Percentiles rank a stretch among this genome's conserved stretches.
Evolutionary conservation across 2,329 filamentous ascomycete species (phyloP).

Genomic region (Alternaria tenuissima): DNA sequence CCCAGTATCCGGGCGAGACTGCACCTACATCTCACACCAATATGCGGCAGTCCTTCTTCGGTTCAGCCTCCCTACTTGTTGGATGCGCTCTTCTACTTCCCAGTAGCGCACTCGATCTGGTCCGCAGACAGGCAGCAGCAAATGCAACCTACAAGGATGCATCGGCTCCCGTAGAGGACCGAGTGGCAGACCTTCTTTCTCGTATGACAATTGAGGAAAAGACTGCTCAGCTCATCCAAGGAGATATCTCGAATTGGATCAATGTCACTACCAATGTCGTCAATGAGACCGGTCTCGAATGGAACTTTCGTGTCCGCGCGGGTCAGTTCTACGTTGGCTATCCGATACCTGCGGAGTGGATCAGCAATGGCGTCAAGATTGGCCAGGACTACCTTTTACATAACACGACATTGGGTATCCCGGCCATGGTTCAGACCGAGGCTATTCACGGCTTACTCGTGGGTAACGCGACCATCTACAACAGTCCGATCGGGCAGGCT

Average conservation of each 20-base stretch:
- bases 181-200: slow-evolving; percentile 72
- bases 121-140: slow-evolving; percentile 36
- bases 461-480: slow-evolving; percentile 79
- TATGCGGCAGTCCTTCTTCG: slow-evolving; percentile 2
- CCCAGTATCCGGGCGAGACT: slow-evolving; percentile 2
- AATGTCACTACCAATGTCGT: slow-evolving; percentile 71
- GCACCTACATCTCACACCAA: not conserved
- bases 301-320: slow-evolving; percentile 71
- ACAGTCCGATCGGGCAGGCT: slow-evolving; percentile 75
- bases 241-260: slow-evolving; percentile 77
- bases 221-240: slow-evolving; percentile 68
- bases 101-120: slow-evolving; percentile 34
- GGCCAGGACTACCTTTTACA: slow-evolving; percentile 75
- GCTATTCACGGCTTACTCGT: slow-evolving; percentile 77
- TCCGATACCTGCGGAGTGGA: slow-evolving; percentile 68
- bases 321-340: slow-evolving; percentile 77
- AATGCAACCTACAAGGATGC: slow-evolving; percentile 68
- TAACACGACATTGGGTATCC: slow-evolving; percentile 72
- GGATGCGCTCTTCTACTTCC: slow-evolving; percentile 25
- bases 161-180: slow-evolving; percentile 67
- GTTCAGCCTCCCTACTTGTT: slow-evolving; percentile 21
- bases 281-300: slow-evolving; percentile 71
- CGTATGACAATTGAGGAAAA: slow-evolving; percentile 81
- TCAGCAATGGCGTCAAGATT: slow-evolving; percentile 68
- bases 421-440: slow-evolving; percentile 76